Conservation (phyloP, 106 monocot species). For the Cymbidium sinense region DNA sequence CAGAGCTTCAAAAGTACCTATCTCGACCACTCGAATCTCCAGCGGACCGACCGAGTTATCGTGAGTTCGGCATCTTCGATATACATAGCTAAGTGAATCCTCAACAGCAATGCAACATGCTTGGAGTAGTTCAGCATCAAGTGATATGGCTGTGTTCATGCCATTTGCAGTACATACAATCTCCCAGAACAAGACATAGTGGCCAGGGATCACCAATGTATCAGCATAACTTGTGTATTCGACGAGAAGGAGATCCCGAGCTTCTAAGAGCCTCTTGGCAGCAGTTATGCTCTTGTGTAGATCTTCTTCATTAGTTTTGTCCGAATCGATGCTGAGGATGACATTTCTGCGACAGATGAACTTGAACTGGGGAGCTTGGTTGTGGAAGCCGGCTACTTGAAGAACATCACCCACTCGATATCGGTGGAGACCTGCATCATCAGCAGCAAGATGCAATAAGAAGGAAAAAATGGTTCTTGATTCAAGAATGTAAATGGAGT, state of each 20-base stretch:
- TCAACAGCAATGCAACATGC: constrained; percentile 33
- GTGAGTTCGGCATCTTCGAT: constrained; percentile 28
- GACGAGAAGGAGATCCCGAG: constrained; percentile 13
- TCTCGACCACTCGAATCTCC: constrained; percentile 42
- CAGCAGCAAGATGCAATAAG: too few species aligned
- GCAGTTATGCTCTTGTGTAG: constrained; percentile 30
- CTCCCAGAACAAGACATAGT: constrained; percentile 55
- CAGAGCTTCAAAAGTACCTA: constrained; percentile 33
- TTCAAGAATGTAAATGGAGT: too few species aligned
- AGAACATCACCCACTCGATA: constrained; percentile 61
- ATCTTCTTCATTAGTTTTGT: constrained; percentile 63
- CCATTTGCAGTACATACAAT: constrained; percentile 12
- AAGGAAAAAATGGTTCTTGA: too few species aligned
- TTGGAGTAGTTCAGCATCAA: constrained; percentile 19
- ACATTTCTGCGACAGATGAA: constrained; percentile 55
- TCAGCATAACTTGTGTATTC: constrained; percentile 56
- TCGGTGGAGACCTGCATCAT: constrained; percentile 38
- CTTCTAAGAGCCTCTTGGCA: constrained; percentile 25
- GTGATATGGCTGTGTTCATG: background rate
- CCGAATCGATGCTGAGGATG: constrained; percentile 51
- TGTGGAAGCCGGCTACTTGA: constrained; percentile 43
- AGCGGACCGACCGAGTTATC: constrained; percentile 42
- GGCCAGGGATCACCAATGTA: constrained; percentile 34
- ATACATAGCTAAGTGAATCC: constrained; percentile 37
- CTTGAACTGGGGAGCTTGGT: constrained; percentile 41